Evolutionary conservation across 1,284 basidiomycete genomes (phyloP), one percentile per base, ranked within the genome.

Genomic region (Ustilago loliicola): DNA sequence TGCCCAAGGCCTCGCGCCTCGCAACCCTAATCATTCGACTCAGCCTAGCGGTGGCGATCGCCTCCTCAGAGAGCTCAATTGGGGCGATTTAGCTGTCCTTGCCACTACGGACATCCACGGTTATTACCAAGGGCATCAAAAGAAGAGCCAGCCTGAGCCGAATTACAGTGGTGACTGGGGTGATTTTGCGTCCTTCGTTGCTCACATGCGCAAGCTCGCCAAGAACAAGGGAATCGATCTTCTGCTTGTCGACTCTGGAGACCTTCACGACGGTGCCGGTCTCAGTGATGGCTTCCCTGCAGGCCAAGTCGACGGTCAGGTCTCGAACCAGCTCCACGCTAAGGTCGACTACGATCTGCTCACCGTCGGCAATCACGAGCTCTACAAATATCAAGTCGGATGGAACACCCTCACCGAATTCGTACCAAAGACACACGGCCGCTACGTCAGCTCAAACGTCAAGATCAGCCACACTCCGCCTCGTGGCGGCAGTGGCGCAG

Each of bases 321-420:
- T 72, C 29, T 80, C 80, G 17, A 80, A 84, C 61, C 68, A 83
- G 60, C 79, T 84, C 66, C 89, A 96, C 78, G 88, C 90, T 34
- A 87, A 90, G 74, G 88, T 96, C 23, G 91, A 92, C 0, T 96
- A 94, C 82, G 95, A 96, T 83, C 82, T 94, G 7, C 90, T 95
- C 80, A 88, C 93, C 0, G 93, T 95, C 64, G 94, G 94, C 82
- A 96, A 96, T 83, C 94, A 95, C 82, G 94, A 96, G 87, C 87
- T 96, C 38, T 95, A 95, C 87, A 89, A 90, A 67, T 94, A 94
- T 84, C 89, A 88, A 2, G 90, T 92, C 82, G 90, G 93, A 0
- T 89, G 91, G 57, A 92, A 94, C 86, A 92, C 94, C 90, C 91
- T 93, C 87, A 88, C 90, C 66, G 92, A 93, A 85, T 93, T 93